Evolutionary conservation across 768 basidiomycete genomes (phyloP), one percentile per base, ranked within the genome.

Genomic region (Agrocybe pediades): DNA sequence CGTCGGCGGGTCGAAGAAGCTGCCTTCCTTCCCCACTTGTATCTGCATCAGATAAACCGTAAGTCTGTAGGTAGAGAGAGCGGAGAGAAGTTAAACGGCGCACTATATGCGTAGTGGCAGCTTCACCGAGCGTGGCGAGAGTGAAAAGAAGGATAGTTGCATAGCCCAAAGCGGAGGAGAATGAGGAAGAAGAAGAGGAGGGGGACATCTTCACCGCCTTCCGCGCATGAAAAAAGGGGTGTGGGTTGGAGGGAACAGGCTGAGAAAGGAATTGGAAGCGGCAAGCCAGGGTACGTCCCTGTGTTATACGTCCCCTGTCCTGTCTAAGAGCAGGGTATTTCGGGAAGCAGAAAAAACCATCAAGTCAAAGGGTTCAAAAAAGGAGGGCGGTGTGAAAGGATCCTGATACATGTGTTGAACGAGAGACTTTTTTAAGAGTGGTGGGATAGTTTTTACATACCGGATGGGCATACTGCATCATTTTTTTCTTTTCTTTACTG

Each of bases 1-100:
- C 2, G 65, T 65, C 8, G 61, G 46, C 7, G 78, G 78, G 23
- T 68, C 57, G 60, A 68, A 78, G 59, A 76, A 74, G 50, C 73
- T 74, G 21, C 75, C 76, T 52, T 71, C 54, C 9, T 62, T 59
- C 9, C 76, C 77, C 21, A 78, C 76, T 3, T 29, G 60, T 15
- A 77, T 69, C 76, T 77, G 30, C 36, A 39, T 33, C 30, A 2
- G 25, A 25, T 26, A 33, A 23, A 9, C 20, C 19, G 20, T 33
- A 44, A 29, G 2, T 25, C 30, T 3, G 27, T n/a, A 43, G 24
- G 20, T 17, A 36, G 26, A 8, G 41, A n/a, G 24, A n/a, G 26
- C 9, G 7, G 16, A 17, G 24, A 29, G 13, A 16, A 29, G 30
- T 21, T n/a, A n/a, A n/a, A n/a, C n/a, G n/a, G 43, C 59, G n/a